Base-by-base conservation (phyloP, 345 rosid genomes). In the Heritiera littoralis region DNA sequence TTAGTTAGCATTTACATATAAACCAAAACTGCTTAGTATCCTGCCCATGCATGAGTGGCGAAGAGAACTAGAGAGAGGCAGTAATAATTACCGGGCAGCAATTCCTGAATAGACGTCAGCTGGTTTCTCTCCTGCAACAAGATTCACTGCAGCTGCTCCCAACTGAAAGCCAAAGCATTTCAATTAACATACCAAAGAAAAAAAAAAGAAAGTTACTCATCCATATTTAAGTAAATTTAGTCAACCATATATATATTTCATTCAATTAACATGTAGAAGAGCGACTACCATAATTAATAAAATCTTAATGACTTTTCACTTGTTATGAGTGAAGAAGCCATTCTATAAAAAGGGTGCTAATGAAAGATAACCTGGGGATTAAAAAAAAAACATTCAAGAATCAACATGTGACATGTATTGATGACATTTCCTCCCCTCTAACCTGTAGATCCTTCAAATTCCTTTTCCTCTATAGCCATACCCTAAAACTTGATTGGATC, bases 71-170 rank as follows among this genome's bases (percentile, higher is more conserved):
- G 70, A 41, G 32, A 67, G 75, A 86, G 74, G 76, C 77, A 60
- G 72, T 6, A 38, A 20, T 9, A 79, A 66, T 79, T 82, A 93
- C 99, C 97, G 88, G 80, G 89, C 72, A 78, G 99, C 98, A 78
- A 97, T 97, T 81, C 91, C 97, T 28, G 99, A 88, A 83, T 97
- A 97, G 66, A 94, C 97, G 84, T 97, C 99, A 35, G 94, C 93
- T 74, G 99, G 99, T 85, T 92, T 93, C 78, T 88, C 97, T 83
- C 94, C 94, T n/a, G 85, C 81, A 17, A 94, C 94, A 79, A 97
- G 97, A 89, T 97, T 97, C 66, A 97, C 99, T 49, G 98, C 97
- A 78, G 88, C 95, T 77, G 99, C 99, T 83, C 99, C 99, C 81
- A 97, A 81, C 99, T 96, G 84, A 79, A 81, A 86, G 78, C 79